A percentile compares a stretch with the other conserved stretches of the same genome.
phyloP scores from a whole-genome alignment of 1,139 yeast species.

The Geotrichum klebahnii region DNA sequence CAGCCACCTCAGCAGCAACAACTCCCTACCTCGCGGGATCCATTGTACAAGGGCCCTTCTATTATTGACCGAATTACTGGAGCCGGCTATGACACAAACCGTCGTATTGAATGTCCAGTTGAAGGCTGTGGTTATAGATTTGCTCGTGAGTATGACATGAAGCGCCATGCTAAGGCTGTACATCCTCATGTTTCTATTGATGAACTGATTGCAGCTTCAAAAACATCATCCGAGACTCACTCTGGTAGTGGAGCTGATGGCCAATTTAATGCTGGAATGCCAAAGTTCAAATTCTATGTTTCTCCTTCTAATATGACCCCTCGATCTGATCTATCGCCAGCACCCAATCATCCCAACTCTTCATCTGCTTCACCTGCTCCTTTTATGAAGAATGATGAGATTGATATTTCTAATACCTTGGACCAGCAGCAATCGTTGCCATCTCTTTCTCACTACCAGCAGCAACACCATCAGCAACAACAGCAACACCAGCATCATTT shows the following conservation, averaged over 20 bases:
- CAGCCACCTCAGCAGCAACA: slow-evolving; percentile 9
- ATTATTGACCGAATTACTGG: slow-evolving; percentile 41
- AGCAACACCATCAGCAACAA: slow-evolving; percentile 13
- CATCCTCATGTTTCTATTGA: slow-evolving; percentile 27
- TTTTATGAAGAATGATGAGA: slow-evolving; percentile 4
- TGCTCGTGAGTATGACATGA: slow-evolving; percentile 41
- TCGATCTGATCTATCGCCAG: slow-evolving; percentile 14
- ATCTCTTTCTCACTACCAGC: slow-evolving; percentile 1
- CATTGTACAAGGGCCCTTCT: slow-evolving; percentile 22
- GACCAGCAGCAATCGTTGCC: slow-evolving; percentile 9
- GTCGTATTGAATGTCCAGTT: slow-evolving; percentile 36
- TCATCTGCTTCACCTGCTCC: slow-evolving; percentile 4
- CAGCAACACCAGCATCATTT: slow-evolving; percentile 9
- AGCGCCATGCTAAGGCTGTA: slow-evolving; percentile 37
- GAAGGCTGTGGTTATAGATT: slow-evolving; percentile 39
- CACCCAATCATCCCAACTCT: slow-evolving; percentile 1
- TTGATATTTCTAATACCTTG: slow-evolving; percentile 7
- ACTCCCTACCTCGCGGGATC: slow-evolving; percentile 15
- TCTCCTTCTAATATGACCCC: slow-evolving; percentile 14
- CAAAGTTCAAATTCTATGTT: slow-evolving; percentile 19
- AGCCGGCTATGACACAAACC: slow-evolving; percentile 34
- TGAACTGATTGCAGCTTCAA: slow-evolving; percentile 13
- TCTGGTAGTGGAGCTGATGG: not conserved
- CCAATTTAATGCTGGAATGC: slow-evolving; percentile 5
- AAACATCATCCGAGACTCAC: not conserved